Evolutionary conservation across 768 basidiomycete genomes (phyloP), one percentile per base, ranked within the genome.

Genomic region (Boletales sp.): DNA sequence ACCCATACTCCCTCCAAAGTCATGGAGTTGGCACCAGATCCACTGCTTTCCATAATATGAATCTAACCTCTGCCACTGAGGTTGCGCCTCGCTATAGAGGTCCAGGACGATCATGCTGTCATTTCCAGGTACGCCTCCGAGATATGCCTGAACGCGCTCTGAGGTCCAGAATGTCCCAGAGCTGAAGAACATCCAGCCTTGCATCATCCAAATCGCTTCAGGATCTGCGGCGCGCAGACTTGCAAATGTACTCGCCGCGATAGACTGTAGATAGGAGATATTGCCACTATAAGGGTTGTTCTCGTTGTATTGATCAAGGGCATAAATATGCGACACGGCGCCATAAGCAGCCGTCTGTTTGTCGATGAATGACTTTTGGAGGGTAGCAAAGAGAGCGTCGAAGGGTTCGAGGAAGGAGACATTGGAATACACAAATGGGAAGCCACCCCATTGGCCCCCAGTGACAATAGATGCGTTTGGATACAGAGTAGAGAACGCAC

Each of bases 291-390:
- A 68, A 3, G 73, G 72, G 39, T 67, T 55, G 48, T 70, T 74
- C 58, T 74, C 73, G 59, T 73, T 74, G 60, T 74, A 74, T 46
- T 72, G 73, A 55, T 74, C 73, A 32, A 74, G 68, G 15, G 73
- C 71, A 47, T 74, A 74, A 46, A 74, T 62, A 42, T 74, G 72
- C 14, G 72, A 66, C 25, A 72, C 52, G 40, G 66, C 61, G 12
- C 73, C 73, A 44, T 72, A 74, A 0, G 68, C 68, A 10, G 61
- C 64, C 14, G 54, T 48, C 55, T 74, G 72, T 54, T 73, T 74
- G 8, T 60, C 37, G 45, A 74, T 71, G 57, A 74, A 74, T 8
- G 66, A 64, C 34, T 59, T 62, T 49, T 74, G 73, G 36, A 74
- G 52, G 19, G 60, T 64, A 3, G 55, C 12, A 46, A 71, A 74